phyloP scores from a whole-genome alignment of 345 rosid genomes.

The Abelmoschus esculentus region DNA sequence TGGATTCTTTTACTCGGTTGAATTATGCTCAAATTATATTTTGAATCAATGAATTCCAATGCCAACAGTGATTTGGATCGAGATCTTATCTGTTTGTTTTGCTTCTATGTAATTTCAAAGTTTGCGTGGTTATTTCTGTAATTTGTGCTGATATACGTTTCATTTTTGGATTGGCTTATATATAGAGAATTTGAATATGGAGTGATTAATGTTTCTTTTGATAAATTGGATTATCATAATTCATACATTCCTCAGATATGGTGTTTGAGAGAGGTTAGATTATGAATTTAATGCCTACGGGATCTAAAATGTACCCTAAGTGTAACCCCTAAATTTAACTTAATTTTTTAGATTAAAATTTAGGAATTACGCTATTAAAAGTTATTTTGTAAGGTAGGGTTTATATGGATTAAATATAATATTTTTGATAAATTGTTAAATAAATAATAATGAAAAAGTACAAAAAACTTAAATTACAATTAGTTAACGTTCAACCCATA shows the following conservation, averaged over 20 bases:
- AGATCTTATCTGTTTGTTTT: slow-evolving; percentile 29
- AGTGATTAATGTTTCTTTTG: slow-evolving; percentile 12
- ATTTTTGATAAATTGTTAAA: too few relatives aligned
- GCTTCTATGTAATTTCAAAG: background rate
- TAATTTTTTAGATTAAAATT: too few relatives aligned
- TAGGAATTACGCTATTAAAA: too few relatives aligned
- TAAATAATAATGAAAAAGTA: too few relatives aligned
- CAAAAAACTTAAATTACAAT: too few relatives aligned
- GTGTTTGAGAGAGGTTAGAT: slow-evolving; percentile 59
- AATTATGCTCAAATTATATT: slow-evolving; percentile 16
- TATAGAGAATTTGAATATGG: slow-evolving; percentile 21
- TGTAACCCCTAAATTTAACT: too few relatives aligned
- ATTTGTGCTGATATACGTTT: slow-evolving; percentile 10
- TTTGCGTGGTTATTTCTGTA: background rate
- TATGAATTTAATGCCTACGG: slow-evolving; percentile 47
- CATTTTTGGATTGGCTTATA: slow-evolving; percentile 20
- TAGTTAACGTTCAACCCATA: too few relatives aligned
- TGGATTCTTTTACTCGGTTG: background rate
- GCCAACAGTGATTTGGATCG: slow-evolving; percentile 8
- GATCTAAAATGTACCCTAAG: slow-evolving; percentile 32
- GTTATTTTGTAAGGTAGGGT: too few relatives aligned
- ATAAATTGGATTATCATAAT: slow-evolving; percentile 27
- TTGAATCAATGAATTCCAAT: background rate
- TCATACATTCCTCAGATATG: slow-evolving; percentile 59
- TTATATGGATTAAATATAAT: too few relatives aligned